Percentiles rank a stretch among this genome's conserved stretches.
Conservation (phyloP, 306 rosid genomes). For the Prosopis cineraria region DNA sequence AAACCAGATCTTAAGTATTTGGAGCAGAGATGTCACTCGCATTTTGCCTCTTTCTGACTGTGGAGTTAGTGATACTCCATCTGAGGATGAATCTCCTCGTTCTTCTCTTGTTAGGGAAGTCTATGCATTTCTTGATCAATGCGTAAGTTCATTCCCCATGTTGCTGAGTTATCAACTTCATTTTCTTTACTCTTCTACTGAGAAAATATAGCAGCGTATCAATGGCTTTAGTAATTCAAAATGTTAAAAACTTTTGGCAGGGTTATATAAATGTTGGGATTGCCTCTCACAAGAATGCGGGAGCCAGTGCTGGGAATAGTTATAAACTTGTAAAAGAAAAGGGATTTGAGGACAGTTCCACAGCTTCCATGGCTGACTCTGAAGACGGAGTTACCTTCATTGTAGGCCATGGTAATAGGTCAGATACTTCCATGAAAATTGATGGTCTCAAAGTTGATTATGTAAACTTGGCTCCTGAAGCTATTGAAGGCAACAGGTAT, state of each 20-base stretch:
- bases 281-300: conserved; percentile 76
- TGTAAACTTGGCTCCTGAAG: conserved; percentile 43
- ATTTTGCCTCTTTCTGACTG: conserved; percentile 90
- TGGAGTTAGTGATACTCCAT: conserved; percentile 64
- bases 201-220: conserved; percentile 1
- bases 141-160: conserved; percentile 66
- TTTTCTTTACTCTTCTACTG: conserved; percentile 24
- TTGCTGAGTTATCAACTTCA: conserved; percentile 20
- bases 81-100: conserved; percentile 58
- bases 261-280: conserved; percentile 96
- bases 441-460: conserved; percentile 37
- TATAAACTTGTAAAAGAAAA: conserved; percentile 69
- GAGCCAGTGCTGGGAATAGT: conserved; percentile 52
- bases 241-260: conserved; percentile 53
- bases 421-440: conserved; percentile 48
- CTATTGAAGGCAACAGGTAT: conserved; percentile 40
- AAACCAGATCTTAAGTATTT: conserved; percentile 82
- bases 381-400: conserved; percentile 96
- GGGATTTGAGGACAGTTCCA: conserved; percentile 55
- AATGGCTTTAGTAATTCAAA: conserved; percentile 27
- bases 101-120: conserved; percentile 79
- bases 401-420: conserved; percentile 66
- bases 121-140: conserved; percentile 87
- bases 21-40: conserved; percentile 93
- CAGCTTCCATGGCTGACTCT: conserved; percentile 76